Evolutionary conservation across 148 eudicot species (phyloP), one percentile per base, ranked within the genome.

Genomic region (Polygonum maritimum): DNA sequence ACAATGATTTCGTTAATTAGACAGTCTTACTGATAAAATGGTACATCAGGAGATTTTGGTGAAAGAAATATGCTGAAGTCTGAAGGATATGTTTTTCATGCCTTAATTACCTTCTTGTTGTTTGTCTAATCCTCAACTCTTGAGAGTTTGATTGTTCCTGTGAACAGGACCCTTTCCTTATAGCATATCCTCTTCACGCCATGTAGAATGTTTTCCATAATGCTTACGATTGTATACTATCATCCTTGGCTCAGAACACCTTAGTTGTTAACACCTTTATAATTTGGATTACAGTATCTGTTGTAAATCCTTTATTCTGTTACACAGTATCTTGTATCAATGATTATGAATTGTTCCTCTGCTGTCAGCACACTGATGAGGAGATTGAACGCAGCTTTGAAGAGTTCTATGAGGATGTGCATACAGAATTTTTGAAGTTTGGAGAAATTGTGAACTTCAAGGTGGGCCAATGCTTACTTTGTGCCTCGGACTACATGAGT

Each of bases 341-440:
- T 48, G 38, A 13, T 48, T 40, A 15, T 45, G 38, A 48, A 12
- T 48, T 54, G 39, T 15, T 48, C 14, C 22, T 74, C 65, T 52
- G 26, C 26, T 60, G 77, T 79, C 92, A 93, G 98, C 76, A 81
- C 81, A 92, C 96, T 2, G 98, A 94, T 62, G 98, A 94, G 82
- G 97, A 94, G 81, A 90, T 89, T 67, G 93, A 89, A 71, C 86
- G 77, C 26, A 80, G 86, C 77, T 94, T 84, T 81, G 98, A 94
- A 79, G 98, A 94, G 77, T 94, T 94, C 76, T 94, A 94, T 69
- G 98, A 94, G 85, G 98, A 94, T 88, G 98, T 94, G 70, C 98
- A 94, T 81, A 94, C 97, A 26, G 98, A 94, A 77, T 94, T 94
- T 83, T 84, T 92, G 83, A 94, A 94, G 84, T 94, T 83, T 77